Evolutionary conservation across 345 rosid genomes (phyloP).

Genomic region (Eucalyptus marginata): DNA sequence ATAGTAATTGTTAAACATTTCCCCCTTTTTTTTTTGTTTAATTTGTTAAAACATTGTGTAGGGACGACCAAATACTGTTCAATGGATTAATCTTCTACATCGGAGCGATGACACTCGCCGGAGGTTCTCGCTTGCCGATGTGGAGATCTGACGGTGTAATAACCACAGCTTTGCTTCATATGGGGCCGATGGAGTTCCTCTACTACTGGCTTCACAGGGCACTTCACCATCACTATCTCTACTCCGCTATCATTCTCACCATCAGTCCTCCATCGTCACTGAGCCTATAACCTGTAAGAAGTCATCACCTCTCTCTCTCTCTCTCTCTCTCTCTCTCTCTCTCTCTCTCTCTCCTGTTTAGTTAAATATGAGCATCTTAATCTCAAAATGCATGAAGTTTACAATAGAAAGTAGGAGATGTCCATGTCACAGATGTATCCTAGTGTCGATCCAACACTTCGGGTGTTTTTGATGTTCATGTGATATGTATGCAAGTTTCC

Average conservation of each 20-base stretch:
- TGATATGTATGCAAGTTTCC: too few species aligned
- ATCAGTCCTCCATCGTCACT: slow-evolving; percentile 75
- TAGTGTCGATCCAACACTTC: too few species aligned
- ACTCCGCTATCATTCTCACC: slow-evolving; percentile 92
- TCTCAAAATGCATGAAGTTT: too few species aligned
- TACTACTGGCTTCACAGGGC: slow-evolving; percentile 81
- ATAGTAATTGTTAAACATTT: neutral
- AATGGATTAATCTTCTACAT: slow-evolving; percentile 37
- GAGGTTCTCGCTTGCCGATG: slow-evolving; percentile 22
- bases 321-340: neutral
- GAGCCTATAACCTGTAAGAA: too few species aligned
- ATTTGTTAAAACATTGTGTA: neutral
- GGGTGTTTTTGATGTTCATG: too few species aligned
- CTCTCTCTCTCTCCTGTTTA: neutral
- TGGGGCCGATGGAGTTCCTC: slow-evolving; percentile 70
- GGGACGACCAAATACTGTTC: slow-evolving; percentile 74
- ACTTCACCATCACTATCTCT: slow-evolving; percentile 78
- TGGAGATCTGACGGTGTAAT: slow-evolving; percentile 60
- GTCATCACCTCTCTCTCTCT: neutral
- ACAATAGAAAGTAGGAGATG: too few species aligned
- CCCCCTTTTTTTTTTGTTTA: neutral
- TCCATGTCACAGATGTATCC: too few species aligned
- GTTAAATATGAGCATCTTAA: too few species aligned
- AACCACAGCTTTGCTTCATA: slow-evolving; percentile 29
- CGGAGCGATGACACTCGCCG: neutral